Evolutionary conservation across 2,329 filamentous ascomycete genomes (phyloP).

Genomic region (Aspergillus arachidicola): DNA sequence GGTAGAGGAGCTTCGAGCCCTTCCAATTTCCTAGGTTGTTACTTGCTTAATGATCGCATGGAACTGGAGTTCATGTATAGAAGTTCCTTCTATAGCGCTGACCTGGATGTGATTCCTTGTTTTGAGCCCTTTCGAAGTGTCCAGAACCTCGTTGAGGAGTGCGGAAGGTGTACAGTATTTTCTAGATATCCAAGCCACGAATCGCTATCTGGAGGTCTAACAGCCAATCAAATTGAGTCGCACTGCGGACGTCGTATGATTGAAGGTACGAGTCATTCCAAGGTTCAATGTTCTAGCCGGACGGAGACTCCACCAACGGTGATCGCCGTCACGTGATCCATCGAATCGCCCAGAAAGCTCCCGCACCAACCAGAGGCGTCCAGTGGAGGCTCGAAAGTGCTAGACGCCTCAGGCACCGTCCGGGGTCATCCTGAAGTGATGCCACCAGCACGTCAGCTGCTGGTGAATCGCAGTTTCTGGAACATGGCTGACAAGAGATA

Average conservation of each 20-base stretch:
- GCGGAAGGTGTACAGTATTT: neutral
- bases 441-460: neutral
- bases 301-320: neutral
- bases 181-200: neutral
- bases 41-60: neutral
- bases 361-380: slow-evolving; percentile 10
- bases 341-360: slow-evolving; percentile 29
- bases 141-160: neutral
- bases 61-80: neutral
- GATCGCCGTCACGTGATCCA: slow-evolving; percentile 24
- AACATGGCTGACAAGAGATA: slow-evolving; percentile 21
- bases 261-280: neutral
- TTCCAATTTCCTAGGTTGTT: neutral
- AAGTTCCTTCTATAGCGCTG: neutral
- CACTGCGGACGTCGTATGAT: neutral
- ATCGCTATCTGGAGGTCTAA: neutral
- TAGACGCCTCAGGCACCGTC: slow-evolving; percentile 7
- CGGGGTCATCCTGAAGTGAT: slow-evolving; percentile 1
- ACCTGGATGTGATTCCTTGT: neutral
- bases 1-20: neutral
- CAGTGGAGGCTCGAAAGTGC: slow-evolving; percentile 10
- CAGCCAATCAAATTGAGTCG: neutral
- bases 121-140: neutral
- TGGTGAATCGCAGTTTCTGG: slow-evolving; percentile 16
- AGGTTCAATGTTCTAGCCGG: neutral